A percentile compares a stretch with the other conserved stretches of the same genome.
These are phyloP conservation scores for Fusarium musae DNA, from an alignment of 2,329 filamentous ascomycete species.

Conservation along the genomic window DNA sequence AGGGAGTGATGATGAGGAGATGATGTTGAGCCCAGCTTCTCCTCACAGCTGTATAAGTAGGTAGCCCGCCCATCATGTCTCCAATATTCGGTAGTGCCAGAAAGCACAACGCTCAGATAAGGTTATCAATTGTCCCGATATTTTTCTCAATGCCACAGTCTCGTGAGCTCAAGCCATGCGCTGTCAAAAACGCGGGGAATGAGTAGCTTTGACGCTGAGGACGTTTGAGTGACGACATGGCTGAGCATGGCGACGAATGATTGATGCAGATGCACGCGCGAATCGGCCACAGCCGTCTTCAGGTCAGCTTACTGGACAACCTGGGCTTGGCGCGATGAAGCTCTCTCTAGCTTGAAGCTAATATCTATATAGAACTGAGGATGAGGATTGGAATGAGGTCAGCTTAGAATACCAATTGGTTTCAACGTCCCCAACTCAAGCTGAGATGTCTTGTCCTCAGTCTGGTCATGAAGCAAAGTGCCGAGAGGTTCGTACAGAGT, in stretches of 20 bases:
- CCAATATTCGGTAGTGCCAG: constrained; percentile 1
- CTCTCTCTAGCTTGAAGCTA: constrained; percentile 5
- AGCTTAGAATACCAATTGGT: constrained; percentile 19
- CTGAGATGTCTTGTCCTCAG: not conserved
- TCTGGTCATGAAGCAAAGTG: not conserved
- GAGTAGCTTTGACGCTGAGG: constrained; percentile 15
- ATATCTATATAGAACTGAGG: not conserved
- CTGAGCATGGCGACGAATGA: constrained; percentile 14
- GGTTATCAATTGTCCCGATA: not conserved
- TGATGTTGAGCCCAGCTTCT: not conserved
- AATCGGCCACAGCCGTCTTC: not conserved
- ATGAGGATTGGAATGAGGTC: constrained; percentile 2
- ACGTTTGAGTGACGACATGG: constrained; percentile 37
- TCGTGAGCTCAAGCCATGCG: constrained; percentile 28
- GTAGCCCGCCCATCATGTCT: not conserved
- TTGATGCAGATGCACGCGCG: constrained; percentile 1
- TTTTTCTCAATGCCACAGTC: constrained; percentile 11
- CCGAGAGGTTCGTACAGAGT: not conserved
- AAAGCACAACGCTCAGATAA: constrained; percentile 5
- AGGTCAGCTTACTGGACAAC: constrained; percentile 25
- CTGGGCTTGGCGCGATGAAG: constrained; percentile 10
- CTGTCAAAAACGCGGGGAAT: constrained; percentile 34
- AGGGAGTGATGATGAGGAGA: not conserved
- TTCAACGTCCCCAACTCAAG: not conserved
- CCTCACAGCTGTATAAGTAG: constrained; percentile 20